phyloP scores from a whole-genome alignment of 2,329 filamentous ascomycete genomes.

The Waltergamsia citrina region DNA sequence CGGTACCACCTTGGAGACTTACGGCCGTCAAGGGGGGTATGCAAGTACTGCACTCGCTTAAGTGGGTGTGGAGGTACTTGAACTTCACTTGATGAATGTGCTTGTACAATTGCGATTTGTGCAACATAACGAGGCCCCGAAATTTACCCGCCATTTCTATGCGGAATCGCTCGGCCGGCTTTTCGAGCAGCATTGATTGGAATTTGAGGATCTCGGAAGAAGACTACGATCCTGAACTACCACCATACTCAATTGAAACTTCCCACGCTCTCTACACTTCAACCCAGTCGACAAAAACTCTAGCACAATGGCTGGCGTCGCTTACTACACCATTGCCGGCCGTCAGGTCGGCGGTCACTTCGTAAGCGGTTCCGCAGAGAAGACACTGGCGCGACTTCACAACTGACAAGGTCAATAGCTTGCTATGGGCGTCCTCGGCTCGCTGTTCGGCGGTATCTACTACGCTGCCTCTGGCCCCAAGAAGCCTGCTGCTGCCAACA shows the following conservation, averaged over 20 bases:
- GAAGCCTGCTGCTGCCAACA: conserved; percentile 28
- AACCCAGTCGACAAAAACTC: no score
- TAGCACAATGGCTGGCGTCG: conserved; percentile 28
- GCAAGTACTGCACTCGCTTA: no score
- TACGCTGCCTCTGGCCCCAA: conserved; percentile 33
- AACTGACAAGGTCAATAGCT: conserved; percentile 40
- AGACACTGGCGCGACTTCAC: conserved; percentile 10
- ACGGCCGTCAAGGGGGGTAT: no score
- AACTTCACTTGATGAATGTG: no score
- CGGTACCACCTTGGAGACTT: no score
- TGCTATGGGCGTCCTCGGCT: conserved; percentile 44
- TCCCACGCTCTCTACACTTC: conserved; percentile 15
- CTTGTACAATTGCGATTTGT: no score
- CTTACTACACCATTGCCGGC: conserved; percentile 46
- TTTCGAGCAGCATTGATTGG: conserved; percentile 4
- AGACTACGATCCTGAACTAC: conserved; percentile 3
- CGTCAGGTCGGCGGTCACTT: conserved; percentile 52
- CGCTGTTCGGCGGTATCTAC: conserved; percentile 40
- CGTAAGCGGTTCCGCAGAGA: conserved; percentile 29
- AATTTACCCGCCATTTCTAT: no score
- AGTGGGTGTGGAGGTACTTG: no score
- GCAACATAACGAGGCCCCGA: no score
- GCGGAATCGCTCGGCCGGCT: conserved; percentile 5
- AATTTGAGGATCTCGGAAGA: conserved; percentile 5
- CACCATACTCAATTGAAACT: conserved; percentile 16